These are phyloP conservation scores for Limtongia smithiae DNA, from an alignment of 805 yeast genomes.

Conservation along the genomic window DNA sequence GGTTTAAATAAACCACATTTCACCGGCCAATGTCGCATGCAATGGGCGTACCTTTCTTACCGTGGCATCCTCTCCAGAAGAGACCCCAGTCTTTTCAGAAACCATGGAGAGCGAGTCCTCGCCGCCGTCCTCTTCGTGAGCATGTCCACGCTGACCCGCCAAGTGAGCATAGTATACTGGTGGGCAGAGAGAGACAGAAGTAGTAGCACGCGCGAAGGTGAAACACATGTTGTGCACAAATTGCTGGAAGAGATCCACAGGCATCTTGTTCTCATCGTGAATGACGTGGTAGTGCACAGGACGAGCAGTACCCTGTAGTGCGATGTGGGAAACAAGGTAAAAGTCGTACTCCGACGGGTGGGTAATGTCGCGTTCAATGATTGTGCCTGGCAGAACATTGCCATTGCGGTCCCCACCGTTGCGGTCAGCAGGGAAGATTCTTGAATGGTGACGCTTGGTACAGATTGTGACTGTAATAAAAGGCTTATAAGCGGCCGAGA, in stretches of 20 bases:
- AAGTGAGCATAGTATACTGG: conserved; percentile 38
- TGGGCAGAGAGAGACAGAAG: conserved; percentile 38
- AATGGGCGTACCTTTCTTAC: no score
- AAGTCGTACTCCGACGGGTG: conserved; percentile 37
- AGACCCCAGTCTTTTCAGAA: conserved; percentile 10
- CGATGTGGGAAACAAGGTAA: conserved; percentile 37
- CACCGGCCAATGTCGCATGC: no score
- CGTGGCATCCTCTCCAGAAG: no score
- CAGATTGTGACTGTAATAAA: conserved; percentile 35
- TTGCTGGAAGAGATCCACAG: conserved; percentile 26
- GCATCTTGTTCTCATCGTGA: conserved; percentile 34
- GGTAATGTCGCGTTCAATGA: conserved; percentile 37
- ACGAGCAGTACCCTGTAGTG: conserved; percentile 39
- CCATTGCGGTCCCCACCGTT: conserved; percentile 31
- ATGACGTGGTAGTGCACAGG: conserved; percentile 39
- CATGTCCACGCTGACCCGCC: conserved; percentile 37
- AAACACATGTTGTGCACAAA: conserved; percentile 36
- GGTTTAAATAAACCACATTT: no score
- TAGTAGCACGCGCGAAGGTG: conserved; percentile 37
- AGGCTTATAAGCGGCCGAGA: conserved; percentile 26
- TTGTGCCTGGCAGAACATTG: conserved; percentile 34
- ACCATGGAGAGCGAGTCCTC: conserved; percentile 9
- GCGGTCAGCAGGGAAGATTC: conserved; percentile 35
- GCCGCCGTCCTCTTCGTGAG: conserved; percentile 29
- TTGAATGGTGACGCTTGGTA: conserved; percentile 34